Percentiles rank a stretch among this genome's conserved stretches.
These are phyloP conservation scores for Daldinia concentrica DNA, from an alignment of 495 filamentous ascomycete species.

Conservation along the genomic window DNA sequence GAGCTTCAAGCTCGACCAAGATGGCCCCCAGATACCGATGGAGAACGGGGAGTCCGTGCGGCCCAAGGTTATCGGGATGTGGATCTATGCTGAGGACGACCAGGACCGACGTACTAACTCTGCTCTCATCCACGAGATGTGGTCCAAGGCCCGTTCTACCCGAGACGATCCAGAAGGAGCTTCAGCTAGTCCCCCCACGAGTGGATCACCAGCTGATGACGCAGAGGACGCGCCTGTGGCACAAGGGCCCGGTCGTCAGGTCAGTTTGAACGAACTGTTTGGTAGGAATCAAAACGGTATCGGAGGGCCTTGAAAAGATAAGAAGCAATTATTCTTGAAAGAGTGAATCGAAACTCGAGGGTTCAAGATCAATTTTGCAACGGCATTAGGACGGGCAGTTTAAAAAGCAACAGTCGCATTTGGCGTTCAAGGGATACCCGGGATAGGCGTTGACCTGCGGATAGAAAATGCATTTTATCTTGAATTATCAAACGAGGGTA, in stretches of 20 bases:
- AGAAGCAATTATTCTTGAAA: not conserved
- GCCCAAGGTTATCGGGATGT: conserved; percentile 54
- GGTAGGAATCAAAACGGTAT: conserved; percentile 23
- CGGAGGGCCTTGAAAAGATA: not conserved
- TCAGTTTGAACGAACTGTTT: conserved; percentile 44
- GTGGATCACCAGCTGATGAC: not conserved
- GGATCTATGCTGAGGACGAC: conserved; percentile 55
- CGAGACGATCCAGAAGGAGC: not conserved
- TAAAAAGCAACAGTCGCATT: not conserved
- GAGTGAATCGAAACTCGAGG: not conserved
- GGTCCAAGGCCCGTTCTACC: conserved; percentile 49
- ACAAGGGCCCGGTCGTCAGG: conserved; percentile 31
- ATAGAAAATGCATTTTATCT: conserved; percentile 7
- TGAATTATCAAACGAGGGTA: not conserved
- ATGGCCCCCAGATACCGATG: conserved; percentile 30
- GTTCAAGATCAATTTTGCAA: not conserved
- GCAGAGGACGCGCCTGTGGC: conserved; percentile 7
- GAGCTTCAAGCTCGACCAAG: conserved; percentile 54
- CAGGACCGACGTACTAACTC: conserved; percentile 42
- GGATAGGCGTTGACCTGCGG: conserved; percentile 2
- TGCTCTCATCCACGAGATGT: conserved; percentile 51
- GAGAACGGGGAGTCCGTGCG: conserved; percentile 44
- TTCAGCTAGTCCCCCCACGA: not conserved
- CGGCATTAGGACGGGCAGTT: not conserved
- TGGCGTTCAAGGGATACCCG: conserved; percentile 16